phyloP scores from a whole-genome alignment of 2,329 filamentous ascomycete species.

The Rhynchosporium graminicola region DNA sequence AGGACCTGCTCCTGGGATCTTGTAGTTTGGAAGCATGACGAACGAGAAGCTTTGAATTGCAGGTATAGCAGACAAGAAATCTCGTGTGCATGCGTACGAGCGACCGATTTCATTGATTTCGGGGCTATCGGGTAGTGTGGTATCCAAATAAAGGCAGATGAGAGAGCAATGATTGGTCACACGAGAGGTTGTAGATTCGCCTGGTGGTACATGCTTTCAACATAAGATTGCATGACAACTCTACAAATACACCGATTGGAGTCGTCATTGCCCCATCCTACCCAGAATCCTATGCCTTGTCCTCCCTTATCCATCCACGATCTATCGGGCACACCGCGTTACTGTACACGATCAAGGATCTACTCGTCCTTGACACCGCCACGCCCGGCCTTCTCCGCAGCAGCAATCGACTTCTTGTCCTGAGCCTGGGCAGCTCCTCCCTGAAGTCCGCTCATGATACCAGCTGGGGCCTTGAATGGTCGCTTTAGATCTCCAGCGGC shows the following conservation, averaged over 20 bases:
- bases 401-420: constrained; percentile 86
- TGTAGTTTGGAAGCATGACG: no score
- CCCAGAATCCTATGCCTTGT: no score
- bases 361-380: constrained; percentile 73
- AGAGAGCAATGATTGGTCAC: no score
- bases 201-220: neutral
- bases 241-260: constrained; percentile 8
- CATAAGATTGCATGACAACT: neutral
- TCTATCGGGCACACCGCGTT: neutral
- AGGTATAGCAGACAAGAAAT: no score
- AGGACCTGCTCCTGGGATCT: no score
- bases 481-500: constrained; percentile 90
- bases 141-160: no score
- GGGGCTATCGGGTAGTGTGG: no score
- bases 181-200: no score
- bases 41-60: no score
- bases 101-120: no score
- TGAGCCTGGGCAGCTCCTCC: constrained; percentile 69
- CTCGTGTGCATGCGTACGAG: no score
- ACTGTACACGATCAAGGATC: constrained; percentile 19
- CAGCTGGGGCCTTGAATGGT: constrained; percentile 85
- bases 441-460: constrained; percentile 79
- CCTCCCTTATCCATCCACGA: neutral
- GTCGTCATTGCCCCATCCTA: neutral
- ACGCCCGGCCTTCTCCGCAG: constrained; percentile 72